A percentile compares a stretch with the other conserved stretches of the same genome.
These are phyloP conservation scores for Closterium sp. DNA, from an alignment of 139 green algal species.

Conservation along the genomic window DNA sequence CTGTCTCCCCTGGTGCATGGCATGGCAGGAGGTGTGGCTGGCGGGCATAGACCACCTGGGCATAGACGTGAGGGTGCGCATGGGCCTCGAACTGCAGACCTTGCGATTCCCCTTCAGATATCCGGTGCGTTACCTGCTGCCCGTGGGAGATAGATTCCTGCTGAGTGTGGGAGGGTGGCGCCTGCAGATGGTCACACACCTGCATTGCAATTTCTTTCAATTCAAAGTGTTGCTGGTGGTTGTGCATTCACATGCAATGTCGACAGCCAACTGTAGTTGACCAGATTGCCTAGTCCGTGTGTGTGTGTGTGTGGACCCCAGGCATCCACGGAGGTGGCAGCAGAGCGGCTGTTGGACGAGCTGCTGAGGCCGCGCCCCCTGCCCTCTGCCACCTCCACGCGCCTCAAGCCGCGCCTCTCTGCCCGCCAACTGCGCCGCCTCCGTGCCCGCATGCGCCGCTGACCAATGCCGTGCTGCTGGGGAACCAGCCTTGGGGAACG, in stretches of 20 bases:
- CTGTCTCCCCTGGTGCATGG: not conserved
- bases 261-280: not conserved
- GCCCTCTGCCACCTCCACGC: not conserved
- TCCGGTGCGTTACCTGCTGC: constrained; percentile 3
- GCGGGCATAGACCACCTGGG: constrained; percentile 43
- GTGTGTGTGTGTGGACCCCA: not conserved
- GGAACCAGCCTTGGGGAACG: not conserved
- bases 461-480: not conserved
- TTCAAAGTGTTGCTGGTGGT: not conserved
- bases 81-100: constrained; percentile 35
- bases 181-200: not conserved
- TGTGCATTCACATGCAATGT: not conserved
- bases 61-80: constrained; percentile 34
- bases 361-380: constrained; percentile 3
- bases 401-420: not conserved
- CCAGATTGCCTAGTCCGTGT: not conserved
- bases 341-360: constrained; percentile 26
- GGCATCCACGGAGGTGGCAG: constrained; percentile 1
- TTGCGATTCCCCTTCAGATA: constrained; percentile 37
- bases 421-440: not conserved
- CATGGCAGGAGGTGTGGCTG: constrained; percentile 36
- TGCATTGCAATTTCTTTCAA: not conserved
- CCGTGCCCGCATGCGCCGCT: not conserved
- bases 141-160: not conserved
- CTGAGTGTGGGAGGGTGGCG: not conserved